phyloP scores from a whole-genome alignment of 768 basidiomycete species.

The Auricularia sp. region DNA sequence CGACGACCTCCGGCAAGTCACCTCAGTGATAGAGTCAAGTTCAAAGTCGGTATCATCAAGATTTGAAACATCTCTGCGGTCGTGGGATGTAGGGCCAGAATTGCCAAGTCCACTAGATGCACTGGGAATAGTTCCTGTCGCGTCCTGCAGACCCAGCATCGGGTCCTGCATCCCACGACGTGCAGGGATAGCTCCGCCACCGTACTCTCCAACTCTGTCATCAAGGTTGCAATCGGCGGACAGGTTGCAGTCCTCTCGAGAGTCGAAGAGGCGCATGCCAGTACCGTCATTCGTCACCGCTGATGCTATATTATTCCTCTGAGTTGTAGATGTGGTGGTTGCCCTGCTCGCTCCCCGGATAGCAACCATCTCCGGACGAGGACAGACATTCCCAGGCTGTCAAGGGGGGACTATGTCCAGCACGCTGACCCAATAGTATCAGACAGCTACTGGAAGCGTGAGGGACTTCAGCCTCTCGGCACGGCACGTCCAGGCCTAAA shows the following conservation, averaged over 20 bases:
- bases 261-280: not conserved
- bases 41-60: not conserved
- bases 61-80: not conserved
- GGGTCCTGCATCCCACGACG: not conserved
- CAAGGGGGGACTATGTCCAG: not conserved
- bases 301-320: not conserved
- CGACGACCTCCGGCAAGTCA: not conserved
- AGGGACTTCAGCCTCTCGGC: not conserved
- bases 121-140: not conserved
- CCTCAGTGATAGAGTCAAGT: not conserved
- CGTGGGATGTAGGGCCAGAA: not conserved
- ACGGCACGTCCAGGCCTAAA: too few species aligned
- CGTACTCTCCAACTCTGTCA: not conserved
- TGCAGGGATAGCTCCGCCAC: not conserved
- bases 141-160: not conserved
- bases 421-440: not conserved
- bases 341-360: not conserved
- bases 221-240: not conserved
- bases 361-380: not conserved
- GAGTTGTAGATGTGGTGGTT: not conserved
- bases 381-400: not conserved
- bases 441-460: not conserved
- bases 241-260: not conserved
- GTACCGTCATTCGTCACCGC: not conserved
- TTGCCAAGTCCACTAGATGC: not conserved